Conservation (phyloP, 2,329 filamentous ascomycete species). For the Diplocarpon rosae region DNA sequence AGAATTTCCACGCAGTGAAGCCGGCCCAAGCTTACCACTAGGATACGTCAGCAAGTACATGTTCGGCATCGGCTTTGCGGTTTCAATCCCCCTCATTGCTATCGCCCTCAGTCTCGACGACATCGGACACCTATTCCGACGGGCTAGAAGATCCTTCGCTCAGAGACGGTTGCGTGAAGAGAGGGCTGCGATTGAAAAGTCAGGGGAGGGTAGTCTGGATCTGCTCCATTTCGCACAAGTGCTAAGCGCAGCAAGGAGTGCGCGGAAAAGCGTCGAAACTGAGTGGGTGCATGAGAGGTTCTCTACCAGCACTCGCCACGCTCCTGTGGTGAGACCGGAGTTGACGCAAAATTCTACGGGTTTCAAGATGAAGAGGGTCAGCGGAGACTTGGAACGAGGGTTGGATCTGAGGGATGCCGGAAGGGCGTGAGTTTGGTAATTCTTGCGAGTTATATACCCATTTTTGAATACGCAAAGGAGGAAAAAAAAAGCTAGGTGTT, state of each 20-base stretch:
- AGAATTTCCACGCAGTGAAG: slow-evolving; percentile 13
- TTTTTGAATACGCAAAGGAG: neutral
- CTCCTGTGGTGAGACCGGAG: neutral
- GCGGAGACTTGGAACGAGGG: slow-evolving; percentile 19
- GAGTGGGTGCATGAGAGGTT: slow-evolving; percentile 17
- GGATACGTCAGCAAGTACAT: slow-evolving; percentile 21
- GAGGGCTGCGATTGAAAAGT: neutral
- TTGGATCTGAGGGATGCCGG: slow-evolving; percentile 1
- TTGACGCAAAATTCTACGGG: slow-evolving; percentile 14
- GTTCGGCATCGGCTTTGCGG: slow-evolving; percentile 22
- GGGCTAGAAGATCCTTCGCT: neutral
- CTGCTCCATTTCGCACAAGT: slow-evolving; percentile 13
- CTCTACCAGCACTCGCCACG: slow-evolving; percentile 1
- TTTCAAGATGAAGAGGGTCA: slow-evolving; percentile 16
- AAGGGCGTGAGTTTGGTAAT: neutral
- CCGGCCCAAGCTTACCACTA: slow-evolving; percentile 11
- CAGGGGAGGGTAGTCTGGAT: slow-evolving; percentile 1
- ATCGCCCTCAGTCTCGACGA: slow-evolving; percentile 20
- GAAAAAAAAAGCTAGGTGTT: neutral
- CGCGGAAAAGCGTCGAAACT: slow-evolving; percentile 17
- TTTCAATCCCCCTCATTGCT: slow-evolving; percentile 19
- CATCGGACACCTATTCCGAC: slow-evolving; percentile 11
- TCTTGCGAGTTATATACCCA: neutral
- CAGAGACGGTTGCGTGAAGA: slow-evolving; percentile 1
- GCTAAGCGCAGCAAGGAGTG: slow-evolving; percentile 13